Percentiles rank a stretch among this genome's conserved stretches.
phyloP scores from a whole-genome alignment of 108 stramenopile genomes.

The Mayamaea pseudoterrestris region DNA sequence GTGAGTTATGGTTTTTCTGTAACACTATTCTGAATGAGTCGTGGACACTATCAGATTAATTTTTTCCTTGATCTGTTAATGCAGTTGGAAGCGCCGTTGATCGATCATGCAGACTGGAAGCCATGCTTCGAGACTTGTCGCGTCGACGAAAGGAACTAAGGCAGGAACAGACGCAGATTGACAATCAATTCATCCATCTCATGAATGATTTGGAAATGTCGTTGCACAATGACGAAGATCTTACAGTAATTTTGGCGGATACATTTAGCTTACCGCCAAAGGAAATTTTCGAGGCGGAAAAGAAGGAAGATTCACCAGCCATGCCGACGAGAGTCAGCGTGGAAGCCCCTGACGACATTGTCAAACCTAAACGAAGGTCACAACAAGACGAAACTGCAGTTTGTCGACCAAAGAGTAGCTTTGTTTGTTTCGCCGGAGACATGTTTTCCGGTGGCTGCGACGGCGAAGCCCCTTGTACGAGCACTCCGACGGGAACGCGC shows the following conservation, averaged over 20 bases:
- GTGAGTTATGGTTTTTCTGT: conserved; percentile 4
- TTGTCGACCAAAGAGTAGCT: neutral
- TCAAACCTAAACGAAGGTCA: neutral
- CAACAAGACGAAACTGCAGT: neutral
- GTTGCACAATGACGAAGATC: conserved; percentile 57
- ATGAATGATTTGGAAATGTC: conserved; percentile 64
- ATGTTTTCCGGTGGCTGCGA: too few species aligned
- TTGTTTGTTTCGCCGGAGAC: neutral
- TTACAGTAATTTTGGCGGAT: conserved; percentile 37
- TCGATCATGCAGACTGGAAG: conserved; percentile 64
- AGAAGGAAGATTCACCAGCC: too few species aligned
- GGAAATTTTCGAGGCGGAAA: too few species aligned
- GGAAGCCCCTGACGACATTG: too few species aligned
- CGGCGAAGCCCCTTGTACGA: too few species aligned
- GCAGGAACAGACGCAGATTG: conserved; percentile 48
- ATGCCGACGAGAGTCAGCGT: too few species aligned
- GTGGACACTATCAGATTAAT: too few species aligned
- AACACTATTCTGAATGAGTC: neutral
- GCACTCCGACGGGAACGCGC: too few species aligned
- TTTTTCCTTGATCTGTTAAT: neutral
- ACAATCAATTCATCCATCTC: conserved; percentile 49
- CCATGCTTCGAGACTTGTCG: conserved; percentile 48
- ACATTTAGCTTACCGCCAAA: conserved; percentile 19
- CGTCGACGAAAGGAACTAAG: conserved; percentile 40
- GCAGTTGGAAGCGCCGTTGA: conserved; percentile 58